Evolutionary conservation across 2,329 filamentous ascomycete genomes (phyloP).

Genomic region (Colletotrichum cordylinicola): DNA sequence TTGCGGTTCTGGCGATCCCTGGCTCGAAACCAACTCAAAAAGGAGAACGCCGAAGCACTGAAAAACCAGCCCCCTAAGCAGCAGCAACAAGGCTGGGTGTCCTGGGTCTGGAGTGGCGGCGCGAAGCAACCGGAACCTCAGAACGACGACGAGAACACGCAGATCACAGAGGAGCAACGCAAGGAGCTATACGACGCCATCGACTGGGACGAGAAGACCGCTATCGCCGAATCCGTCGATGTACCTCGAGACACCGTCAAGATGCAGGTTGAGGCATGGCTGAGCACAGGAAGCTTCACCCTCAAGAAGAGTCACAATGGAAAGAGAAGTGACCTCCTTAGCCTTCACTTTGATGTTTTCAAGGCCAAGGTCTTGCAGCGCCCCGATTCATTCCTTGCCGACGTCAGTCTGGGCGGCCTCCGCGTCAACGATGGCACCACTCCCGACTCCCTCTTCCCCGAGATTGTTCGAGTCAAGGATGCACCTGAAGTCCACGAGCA

Average conservation of each 20-base stretch:
- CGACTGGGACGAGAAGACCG: conserved; percentile 97
- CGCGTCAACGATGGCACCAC: conserved; percentile 97
- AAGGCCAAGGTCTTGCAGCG: conserved; percentile 88
- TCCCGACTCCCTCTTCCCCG: conserved; percentile 85
- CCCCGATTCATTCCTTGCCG: conserved; percentile 87
- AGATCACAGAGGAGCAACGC: conserved; percentile 94
- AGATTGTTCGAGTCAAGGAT: conserved; percentile 96
- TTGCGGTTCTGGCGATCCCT: conserved; percentile 96
- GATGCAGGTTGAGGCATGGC: conserved; percentile 87
- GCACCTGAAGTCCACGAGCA: conserved; percentile 60
- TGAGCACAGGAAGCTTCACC: conserved; percentile 97
- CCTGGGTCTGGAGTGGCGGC: conserved; percentile 82
- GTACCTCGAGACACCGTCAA: conserved; percentile 91
- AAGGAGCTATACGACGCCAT: conserved; percentile 98
- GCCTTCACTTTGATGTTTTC: conserved; percentile 93
- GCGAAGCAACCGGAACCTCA: conserved; percentile 69
- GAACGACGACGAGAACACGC: conserved; percentile 71
- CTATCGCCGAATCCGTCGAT: conserved; percentile 85
- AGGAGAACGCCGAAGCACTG: conserved; percentile 90
- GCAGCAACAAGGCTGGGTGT: conserved; percentile 84
- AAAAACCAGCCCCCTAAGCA: conserved; percentile 62
- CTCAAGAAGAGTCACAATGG: conserved; percentile 84
- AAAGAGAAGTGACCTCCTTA: conserved; percentile 81
- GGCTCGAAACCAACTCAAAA: conserved; percentile 91
- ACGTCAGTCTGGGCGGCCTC: conserved; percentile 89